These are phyloP conservation scores for Aspergillus sclerotialis DNA, from an alignment of 2,329 filamentous ascomycete genomes.

Conservation along the genomic window DNA sequence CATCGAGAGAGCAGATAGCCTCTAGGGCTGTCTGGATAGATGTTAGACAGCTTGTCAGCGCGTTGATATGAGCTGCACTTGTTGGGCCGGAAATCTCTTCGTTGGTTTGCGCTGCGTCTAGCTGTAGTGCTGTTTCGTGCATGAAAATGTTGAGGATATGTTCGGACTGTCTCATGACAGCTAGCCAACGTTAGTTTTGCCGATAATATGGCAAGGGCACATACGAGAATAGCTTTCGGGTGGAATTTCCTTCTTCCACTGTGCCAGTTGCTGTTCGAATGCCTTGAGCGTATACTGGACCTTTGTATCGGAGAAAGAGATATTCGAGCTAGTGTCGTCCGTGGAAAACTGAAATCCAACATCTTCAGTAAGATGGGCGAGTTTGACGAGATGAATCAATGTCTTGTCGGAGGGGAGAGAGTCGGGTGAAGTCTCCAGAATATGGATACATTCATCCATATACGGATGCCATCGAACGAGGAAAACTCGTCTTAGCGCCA, in stretches of 20 bases:
- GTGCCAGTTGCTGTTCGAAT: conserved; percentile 58
- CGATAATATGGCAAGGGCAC: conserved; percentile 15
- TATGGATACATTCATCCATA: conserved; percentile 55
- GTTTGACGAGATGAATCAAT: conserved; percentile 51
- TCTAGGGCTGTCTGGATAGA: conserved; percentile 62
- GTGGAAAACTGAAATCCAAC: conserved; percentile 59
- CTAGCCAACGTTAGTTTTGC: conserved; percentile 28
- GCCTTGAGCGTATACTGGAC: conserved; percentile 58
- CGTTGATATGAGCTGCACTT: conserved; percentile 57
- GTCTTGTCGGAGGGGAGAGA: conserved; percentile 50
- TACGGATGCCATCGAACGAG: conserved; percentile 56
- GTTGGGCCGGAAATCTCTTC: conserved; percentile 24
- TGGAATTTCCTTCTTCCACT: conserved; percentile 51
- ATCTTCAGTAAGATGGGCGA: conserved; percentile 61
- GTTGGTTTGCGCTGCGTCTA: conserved; percentile 43
- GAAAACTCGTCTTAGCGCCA: conserved; percentile 52
- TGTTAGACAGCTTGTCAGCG: conserved; percentile 59
- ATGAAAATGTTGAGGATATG: conserved; percentile 64
- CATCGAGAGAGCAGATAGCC: conserved; percentile 56
- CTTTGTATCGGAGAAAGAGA: conserved; percentile 53
- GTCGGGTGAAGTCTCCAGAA: conserved; percentile 50
- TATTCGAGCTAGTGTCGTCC: conserved; percentile 53
- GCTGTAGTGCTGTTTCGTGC: conserved; percentile 67
- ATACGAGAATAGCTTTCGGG: conserved; percentile 50
- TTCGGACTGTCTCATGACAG: conserved; percentile 57